Evolutionary conservation across 1,139 yeast species (phyloP), one percentile per base, ranked within the genome.

Genomic region (Magnusiomyces fungicola): DNA sequence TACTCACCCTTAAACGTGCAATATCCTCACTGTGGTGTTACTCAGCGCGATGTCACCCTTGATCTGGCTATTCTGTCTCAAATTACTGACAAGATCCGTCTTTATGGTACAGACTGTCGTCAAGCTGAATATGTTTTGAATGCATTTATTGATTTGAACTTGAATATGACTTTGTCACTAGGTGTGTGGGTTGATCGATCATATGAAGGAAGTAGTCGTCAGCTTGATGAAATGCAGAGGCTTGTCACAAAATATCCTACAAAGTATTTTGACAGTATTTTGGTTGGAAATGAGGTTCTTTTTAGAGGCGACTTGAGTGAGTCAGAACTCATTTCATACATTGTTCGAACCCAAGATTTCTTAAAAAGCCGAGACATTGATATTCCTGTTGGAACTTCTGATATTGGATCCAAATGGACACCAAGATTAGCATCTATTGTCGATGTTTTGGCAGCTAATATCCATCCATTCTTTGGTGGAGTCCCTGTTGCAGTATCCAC

Each of bases 401-500:
- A 80, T 54, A 61, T 79, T 55, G 83, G 82, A 14, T 69, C 78
- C 1, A 63, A 69, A 61, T 54, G 61, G 66, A 39, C 66, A 61
- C 10, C 55, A 70, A 52, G 49, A 37, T 48, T 65, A 50, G 61
- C 59, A 1, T 48, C 64, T 10, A 69, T 69, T 37, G 67, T 79
- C 7, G 87, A 82, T 57, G 63, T 81, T 9, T 62, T 80, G 34
- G 89, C 87, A 0, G 80, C 81, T 3, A 82, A 80, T 59, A 69
- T 80, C 7, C 86, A 81, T 63, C 89, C 89, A 2, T 82, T 82
- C 55, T 80, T 81, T 63, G 78, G 80, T 1, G 89, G 89, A 0
- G 74, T 73, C 0, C 56, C 61, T 1, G 83, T 75, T 1, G 59
- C 67, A n/a, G 60, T 63, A 3, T 80, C 84, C 0, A 65, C 77